phyloP scores from a whole-genome alignment of 148 eudicot genomes.

The Rhododendron ovatum region DNA sequence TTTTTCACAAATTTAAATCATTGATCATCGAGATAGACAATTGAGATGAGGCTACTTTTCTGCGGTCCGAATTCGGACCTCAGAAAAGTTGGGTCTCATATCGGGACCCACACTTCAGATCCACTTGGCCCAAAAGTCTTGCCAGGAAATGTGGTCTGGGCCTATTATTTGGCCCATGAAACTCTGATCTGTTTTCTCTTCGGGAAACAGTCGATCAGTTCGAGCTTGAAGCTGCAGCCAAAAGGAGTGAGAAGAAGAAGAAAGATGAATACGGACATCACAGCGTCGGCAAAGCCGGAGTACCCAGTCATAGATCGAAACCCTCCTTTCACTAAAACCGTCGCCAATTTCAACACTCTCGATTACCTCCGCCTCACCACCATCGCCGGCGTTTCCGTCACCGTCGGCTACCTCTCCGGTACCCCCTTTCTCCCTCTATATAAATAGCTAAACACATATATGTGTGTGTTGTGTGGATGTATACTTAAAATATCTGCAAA shows the following conservation, averaged over 20 bases:
- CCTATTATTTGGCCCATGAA: neutral
- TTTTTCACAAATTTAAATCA: too few species aligned
- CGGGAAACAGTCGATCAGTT: too few species aligned
- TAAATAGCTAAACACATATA: neutral
- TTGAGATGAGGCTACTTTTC: too few species aligned
- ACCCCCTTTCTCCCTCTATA: neutral
- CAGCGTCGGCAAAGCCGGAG: slow-evolving; percentile 83
- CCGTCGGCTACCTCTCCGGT: slow-evolving; percentile 8
- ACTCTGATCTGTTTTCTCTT: neutral
- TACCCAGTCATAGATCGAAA: slow-evolving; percentile 91
- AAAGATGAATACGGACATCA: slow-evolving; percentile 88
- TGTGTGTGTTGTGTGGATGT: slow-evolving; percentile 14
- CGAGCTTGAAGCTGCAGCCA: too few species aligned
- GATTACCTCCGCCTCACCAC: slow-evolving; percentile 86
- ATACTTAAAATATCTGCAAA: neutral
- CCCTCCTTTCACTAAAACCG: slow-evolving; percentile 85
- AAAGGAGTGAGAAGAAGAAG: neutral
- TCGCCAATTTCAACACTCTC: slow-evolving; percentile 80
- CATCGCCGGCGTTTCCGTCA: slow-evolving; percentile 76
- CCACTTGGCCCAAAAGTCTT: neutral
- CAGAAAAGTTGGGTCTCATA: too few species aligned
- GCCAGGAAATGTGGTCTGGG: neutral
- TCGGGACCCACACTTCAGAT: neutral
- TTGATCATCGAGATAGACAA: too few species aligned
- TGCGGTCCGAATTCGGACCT: too few species aligned